A percentile compares a stretch with the other conserved stretches of the same genome.
Evolutionary conservation across 768 basidiomycete species (phyloP).

Genomic region (Tylopilus felleus): DNA sequence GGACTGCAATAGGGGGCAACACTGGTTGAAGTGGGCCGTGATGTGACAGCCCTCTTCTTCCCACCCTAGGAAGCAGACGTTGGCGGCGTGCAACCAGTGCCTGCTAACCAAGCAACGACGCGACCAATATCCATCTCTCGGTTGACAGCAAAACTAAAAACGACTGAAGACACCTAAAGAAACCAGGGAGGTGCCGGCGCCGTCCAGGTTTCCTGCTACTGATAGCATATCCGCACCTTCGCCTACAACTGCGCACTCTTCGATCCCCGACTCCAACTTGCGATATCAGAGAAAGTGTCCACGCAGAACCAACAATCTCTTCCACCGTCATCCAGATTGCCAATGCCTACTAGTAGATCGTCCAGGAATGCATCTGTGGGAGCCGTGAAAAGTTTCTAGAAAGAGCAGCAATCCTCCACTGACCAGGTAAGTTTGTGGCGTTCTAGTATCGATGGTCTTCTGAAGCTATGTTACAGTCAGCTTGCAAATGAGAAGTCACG

Average conservation of each 20-base stretch:
- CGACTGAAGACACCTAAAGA: constrained; percentile 13
- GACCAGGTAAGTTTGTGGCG: constrained; percentile 5
- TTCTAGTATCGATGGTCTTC: not conserved
- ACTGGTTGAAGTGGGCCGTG: no score
- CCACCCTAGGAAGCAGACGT: constrained; percentile 25
- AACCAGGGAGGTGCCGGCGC: not conserved
- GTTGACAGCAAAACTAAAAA: constrained; percentile 25
- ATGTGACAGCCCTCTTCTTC: constrained; percentile 27
- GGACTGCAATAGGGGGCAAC: no score
- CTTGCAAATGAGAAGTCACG: not conserved
- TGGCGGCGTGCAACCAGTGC: constrained; percentile 15
- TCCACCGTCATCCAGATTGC: constrained; percentile 14
- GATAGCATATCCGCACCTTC: constrained; percentile 2
- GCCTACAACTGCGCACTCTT: constrained; percentile 1
- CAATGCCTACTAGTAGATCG: constrained; percentile 24
- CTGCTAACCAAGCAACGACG: not conserved
- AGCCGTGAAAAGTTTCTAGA: constrained; percentile 34
- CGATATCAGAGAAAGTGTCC: not conserved
- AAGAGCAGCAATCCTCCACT: constrained; percentile 13
- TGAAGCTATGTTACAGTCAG: not conserved
- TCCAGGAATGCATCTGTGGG: constrained; percentile 18
- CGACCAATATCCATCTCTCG: constrained; percentile 31
- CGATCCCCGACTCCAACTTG: constrained; percentile 19
- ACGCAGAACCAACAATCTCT: not conserved
- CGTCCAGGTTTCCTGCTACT: constrained; percentile 15